Percentiles rank a stretch among this genome's conserved stretches.
Conservation (phyloP, 2,329 filamentous ascomycete species). For the Rhytidhysteron rufulum region DNA sequence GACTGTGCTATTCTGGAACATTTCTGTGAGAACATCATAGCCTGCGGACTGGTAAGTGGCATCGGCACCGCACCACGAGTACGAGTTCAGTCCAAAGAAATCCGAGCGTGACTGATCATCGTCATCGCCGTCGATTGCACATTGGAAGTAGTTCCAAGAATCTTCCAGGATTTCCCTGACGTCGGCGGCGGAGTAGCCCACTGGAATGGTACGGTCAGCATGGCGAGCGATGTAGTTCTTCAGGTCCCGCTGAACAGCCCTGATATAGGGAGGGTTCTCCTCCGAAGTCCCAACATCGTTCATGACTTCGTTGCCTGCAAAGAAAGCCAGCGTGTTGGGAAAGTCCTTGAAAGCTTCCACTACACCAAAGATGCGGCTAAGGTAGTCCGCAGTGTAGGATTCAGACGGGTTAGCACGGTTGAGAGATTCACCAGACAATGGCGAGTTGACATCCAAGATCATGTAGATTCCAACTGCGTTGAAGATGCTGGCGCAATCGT, state of each 20-base stretch:
- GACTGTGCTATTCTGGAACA: conserved; percentile 63
- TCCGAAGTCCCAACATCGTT: conserved; percentile 53
- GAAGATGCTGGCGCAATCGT: conserved; percentile 61
- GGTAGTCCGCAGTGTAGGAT: conserved; percentile 54
- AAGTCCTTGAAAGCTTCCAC: conserved; percentile 65
- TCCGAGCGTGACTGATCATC: conserved; percentile 62
- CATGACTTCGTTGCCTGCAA: conserved; percentile 66
- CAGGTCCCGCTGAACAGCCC: conserved; percentile 63
- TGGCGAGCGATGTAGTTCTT: conserved; percentile 65
- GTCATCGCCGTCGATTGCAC: conserved; percentile 51
- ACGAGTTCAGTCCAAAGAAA: conserved; percentile 73
- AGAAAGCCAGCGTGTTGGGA: conserved; percentile 64
- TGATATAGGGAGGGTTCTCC: conserved; percentile 55
- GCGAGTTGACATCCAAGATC: conserved; percentile 63
- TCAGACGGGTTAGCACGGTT: conserved; percentile 53
- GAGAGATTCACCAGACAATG: conserved; percentile 53
- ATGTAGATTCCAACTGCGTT: conserved; percentile 64
- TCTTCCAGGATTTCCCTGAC: conserved; percentile 70
- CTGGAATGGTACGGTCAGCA: conserved; percentile 55
- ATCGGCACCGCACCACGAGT: conserved; percentile 68
- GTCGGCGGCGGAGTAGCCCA: conserved; percentile 70
- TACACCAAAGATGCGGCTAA: conserved; percentile 57
- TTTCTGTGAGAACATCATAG: conserved; percentile 60
- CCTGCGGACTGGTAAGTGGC: conserved; percentile 59
- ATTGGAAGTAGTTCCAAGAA: conserved; percentile 73